Conservation (phyloP, 768 basidiomycete species). For the Russula abietina region DNA sequence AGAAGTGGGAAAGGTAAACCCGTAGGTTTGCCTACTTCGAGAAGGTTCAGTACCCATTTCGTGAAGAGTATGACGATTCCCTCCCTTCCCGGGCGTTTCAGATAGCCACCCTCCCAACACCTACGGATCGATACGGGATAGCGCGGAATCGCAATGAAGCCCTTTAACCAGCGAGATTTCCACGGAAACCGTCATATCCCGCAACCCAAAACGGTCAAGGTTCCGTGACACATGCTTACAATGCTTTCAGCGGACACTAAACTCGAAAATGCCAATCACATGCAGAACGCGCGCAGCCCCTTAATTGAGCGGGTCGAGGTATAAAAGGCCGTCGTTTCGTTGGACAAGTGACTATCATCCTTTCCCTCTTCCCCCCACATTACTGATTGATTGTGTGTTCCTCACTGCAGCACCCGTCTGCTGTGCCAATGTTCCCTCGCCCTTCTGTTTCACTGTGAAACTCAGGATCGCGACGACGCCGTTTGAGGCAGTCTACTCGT, state of each 20-base stretch:
- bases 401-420: neutral
- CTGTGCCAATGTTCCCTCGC: constrained; percentile 12
- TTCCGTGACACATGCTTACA: constrained; percentile 7
- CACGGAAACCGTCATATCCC: constrained; percentile 9
- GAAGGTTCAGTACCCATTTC: neutral
- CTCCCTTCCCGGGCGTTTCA: neutral
- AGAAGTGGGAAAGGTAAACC: constrained; percentile 5
- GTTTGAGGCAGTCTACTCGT: constrained; percentile 5
- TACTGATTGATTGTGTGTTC: neutral
- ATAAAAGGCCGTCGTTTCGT: constrained; percentile 13
- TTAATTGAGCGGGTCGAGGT: constrained; percentile 1
- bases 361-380: neutral
- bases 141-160: constrained; percentile 13
- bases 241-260: constrained; percentile 6
- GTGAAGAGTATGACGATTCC: neutral
- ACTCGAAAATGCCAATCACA: constrained; percentile 11
- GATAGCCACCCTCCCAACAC: neutral
- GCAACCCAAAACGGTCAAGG: constrained; percentile 10
- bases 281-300: neutral
- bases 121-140: constrained; percentile 20
- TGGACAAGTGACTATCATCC: neutral
- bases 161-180: neutral
- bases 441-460: constrained; percentile 17
- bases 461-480: constrained; percentile 15
- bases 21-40: neutral